phyloP scores from a whole-genome alignment of 148 eudicot species.

The Tetragonia tetragonoides region DNA sequence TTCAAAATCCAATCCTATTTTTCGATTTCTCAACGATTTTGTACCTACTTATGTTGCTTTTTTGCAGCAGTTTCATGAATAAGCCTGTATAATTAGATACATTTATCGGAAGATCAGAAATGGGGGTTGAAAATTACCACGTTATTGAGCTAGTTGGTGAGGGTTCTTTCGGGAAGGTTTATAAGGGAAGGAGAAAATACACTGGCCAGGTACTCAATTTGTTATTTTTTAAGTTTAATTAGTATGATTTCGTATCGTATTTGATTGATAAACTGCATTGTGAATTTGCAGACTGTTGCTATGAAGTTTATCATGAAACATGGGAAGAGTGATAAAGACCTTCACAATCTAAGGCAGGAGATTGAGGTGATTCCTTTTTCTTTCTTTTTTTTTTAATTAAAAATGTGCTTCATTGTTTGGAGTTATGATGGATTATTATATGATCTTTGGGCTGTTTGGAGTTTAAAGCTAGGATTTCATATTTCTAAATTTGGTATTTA shows the following conservation, averaged over 20 bases:
- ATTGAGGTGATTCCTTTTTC: constrained; percentile 62
- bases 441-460: not conserved
- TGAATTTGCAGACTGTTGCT: constrained; percentile 73
- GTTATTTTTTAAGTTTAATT: not conserved
- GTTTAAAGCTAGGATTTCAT: not conserved
- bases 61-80: not conserved
- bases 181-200: constrained; percentile 81
- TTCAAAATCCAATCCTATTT: not conserved
- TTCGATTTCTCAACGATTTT: too few relatives aligned
- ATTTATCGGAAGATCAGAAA: constrained; percentile 12
- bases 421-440: not conserved
- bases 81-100: too few relatives aligned
- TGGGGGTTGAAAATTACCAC: constrained; percentile 93
- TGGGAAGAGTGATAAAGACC: constrained; percentile 92
- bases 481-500: not conserved
- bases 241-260: not conserved
- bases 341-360: constrained; percentile 87
- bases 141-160: constrained; percentile 97
- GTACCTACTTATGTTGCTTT: not conserved
- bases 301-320: constrained; percentile 95
- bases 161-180: constrained; percentile 97
- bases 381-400: not conserved
- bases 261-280: not conserved
- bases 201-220: constrained; percentile 59
- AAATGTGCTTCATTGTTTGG: not conserved